Evolutionary conservation across 129 eudicot genomes (phyloP).

Genomic region (Flaveria trinervia): DNA sequence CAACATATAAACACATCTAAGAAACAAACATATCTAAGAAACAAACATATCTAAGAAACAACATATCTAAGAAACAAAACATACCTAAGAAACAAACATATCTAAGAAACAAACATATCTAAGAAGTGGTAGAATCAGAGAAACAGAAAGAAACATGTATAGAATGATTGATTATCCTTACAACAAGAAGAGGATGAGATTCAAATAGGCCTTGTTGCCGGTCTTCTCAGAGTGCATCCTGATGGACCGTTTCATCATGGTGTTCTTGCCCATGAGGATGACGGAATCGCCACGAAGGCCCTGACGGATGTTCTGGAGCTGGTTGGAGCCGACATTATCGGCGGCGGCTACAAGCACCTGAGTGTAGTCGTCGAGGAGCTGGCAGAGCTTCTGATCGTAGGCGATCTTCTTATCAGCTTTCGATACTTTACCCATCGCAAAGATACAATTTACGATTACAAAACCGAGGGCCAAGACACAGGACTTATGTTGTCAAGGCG

Average conservation of each 20-base stretch:
- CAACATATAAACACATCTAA: no score
- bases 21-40: no score
- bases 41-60: no score
- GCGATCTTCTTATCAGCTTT: constrained; percentile 81
- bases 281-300: constrained; percentile 69
- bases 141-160: not conserved
- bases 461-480: no score
- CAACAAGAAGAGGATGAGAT: constrained; percentile 56
- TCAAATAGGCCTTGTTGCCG: constrained; percentile 50
- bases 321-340: constrained; percentile 72
- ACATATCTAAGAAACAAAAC: no score
- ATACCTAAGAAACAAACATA: not conserved
- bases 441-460: no score
- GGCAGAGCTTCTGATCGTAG: constrained; percentile 67
- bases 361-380: constrained; percentile 58
- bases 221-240: constrained; percentile 72
- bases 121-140: not conserved
- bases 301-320: constrained; percentile 56
- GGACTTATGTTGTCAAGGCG: no score
- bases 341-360: constrained; percentile 61
- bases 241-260: constrained; percentile 77
- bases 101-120: no score
- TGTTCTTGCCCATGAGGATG: constrained; percentile 80
- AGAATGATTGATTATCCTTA: constrained; percentile 19
- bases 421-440: constrained; percentile 56